Base-by-base conservation (phyloP, 177 flowering plant species). In the Vitis hybrid region DNA sequence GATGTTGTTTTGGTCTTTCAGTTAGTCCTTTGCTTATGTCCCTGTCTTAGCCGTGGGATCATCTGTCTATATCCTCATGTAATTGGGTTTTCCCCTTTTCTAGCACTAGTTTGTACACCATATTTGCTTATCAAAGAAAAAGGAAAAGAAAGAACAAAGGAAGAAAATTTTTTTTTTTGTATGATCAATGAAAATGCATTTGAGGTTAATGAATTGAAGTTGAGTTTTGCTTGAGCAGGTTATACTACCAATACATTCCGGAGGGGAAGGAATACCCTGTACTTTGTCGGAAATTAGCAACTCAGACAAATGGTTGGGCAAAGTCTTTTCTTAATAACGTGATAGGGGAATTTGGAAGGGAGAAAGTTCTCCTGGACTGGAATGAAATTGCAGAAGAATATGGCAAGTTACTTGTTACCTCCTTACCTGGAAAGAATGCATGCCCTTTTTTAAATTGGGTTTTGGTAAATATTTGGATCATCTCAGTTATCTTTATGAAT, bases 211-310 rank as follows among this genome's bases (percentile, higher is more conserved):
- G 29, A 26, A 26, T 26, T 26, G 29, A 26, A 26, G 29, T 26
- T 26, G 29, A 26, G 29, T 26, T 26, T 26, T 10, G 60, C 6
- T 56, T 74, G 66, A 59, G 45, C 80, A 94, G 98, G 98, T 74
- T 89, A 61, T 94, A 94, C 69, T 90, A 84, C 76, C 93, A 94
- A 59, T 83, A 83, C 72, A 86, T 94, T 71, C 97, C 98, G 0
- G 89, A 92, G 71, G 98, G 91, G 64, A 89, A 89, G 79, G 97
- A 94, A 65, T 92, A 87, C 80, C 98, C 98, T 0, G 87, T 94
- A 71, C 74, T 94, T 1, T 92, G 86, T 65, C 84, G 97, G 78
- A 88, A 70, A 73, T 68, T 80, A 55, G 81, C 73, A 53, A 45
- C 64, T 15, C 76, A 70, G 15, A 69, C 61, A 51, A 68, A 65